Evolutionary conservation across 805 yeast species (phyloP), one percentile per base, ranked within the genome.

Genomic region (Sungouiella thailandica): DNA sequence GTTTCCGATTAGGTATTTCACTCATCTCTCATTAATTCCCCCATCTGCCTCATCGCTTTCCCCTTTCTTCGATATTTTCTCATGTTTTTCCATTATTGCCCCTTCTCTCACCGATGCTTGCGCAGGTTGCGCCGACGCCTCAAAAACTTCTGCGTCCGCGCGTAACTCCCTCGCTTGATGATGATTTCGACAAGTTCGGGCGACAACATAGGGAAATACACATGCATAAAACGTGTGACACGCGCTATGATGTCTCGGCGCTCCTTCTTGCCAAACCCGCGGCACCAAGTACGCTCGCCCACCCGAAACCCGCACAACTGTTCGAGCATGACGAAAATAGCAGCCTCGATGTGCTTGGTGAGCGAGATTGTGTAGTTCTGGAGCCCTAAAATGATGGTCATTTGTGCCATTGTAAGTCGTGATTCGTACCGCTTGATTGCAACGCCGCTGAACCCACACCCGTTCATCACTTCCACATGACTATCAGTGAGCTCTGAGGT

Each of bases 231-330:
- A 5, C 49, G 47, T 46, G 70, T 62, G 31, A 87, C 65, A 32
- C 67, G 59, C 17, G 65, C 65, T 17, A 83, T 59, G 28, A 79
- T 58, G 4, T 55, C 46, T 8, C 54, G 54, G 26, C 95, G 66
- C 41, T 73, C 72, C 4, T 56, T 59, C 33, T 67, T 70, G 1
- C 73, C 66, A 0, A 93, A 83, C 49, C 83, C 95, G 42, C 95
- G 68, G 27, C 84, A 79, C 95, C 96, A 87, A 0, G 95, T 83
- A 49, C 76, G 75, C 41, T 76, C 72, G 4, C 95, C 95, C 18
- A 87, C 55, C 18, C 80, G 78, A 57, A 84, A 86, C 4, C 82
- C 79, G 34, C 85, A 68, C 13, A 72, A 76, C 26, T 70, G 63
- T 27, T 68, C 71, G 40, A 80, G 70, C 25, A 79, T 66, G 28